phyloP scores from a whole-genome alignment of 2,329 filamentous ascomycete species.

The Diplodia scrobiculata region DNA sequence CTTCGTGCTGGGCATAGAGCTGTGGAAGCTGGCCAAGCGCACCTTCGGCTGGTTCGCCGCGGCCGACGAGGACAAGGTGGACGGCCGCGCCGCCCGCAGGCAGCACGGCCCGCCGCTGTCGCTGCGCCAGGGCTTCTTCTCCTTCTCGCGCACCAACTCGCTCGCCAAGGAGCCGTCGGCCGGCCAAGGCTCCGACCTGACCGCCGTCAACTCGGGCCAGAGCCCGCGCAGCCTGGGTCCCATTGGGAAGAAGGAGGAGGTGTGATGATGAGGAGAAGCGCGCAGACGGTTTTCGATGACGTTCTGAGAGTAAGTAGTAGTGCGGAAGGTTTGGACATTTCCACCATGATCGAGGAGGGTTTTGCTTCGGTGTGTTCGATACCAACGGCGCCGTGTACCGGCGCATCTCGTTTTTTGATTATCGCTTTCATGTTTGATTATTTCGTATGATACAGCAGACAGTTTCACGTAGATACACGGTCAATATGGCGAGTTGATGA shows the following conservation, averaged over 20 bases:
- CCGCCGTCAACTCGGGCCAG: constrained; percentile 13
- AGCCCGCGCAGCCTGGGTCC: constrained; percentile 4
- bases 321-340: too few species aligned
- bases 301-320: not conserved
- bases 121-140: constrained; percentile 34
- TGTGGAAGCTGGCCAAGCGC: constrained; percentile 35
- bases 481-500: not conserved
- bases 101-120: constrained; percentile 19
- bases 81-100: not conserved
- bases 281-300: not conserved
- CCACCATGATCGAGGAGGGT: not conserved
- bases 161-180: constrained; percentile 24
- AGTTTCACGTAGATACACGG: not conserved
- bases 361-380: not conserved
- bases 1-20: constrained; percentile 34
- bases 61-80: constrained; percentile 29
- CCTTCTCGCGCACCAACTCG: constrained; percentile 32
- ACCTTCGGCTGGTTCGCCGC: constrained; percentile 33
- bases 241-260: constrained; percentile 13
- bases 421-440: not conserved
- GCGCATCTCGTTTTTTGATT: constrained; percentile 1
- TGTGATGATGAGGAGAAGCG: not conserved
- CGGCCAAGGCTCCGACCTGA: constrained; percentile 7
- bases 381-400: not conserved
- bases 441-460: not conserved